Conservation (phyloP, 371 early-diverging fungal genomes). For the Coemansia sp. region DNA sequence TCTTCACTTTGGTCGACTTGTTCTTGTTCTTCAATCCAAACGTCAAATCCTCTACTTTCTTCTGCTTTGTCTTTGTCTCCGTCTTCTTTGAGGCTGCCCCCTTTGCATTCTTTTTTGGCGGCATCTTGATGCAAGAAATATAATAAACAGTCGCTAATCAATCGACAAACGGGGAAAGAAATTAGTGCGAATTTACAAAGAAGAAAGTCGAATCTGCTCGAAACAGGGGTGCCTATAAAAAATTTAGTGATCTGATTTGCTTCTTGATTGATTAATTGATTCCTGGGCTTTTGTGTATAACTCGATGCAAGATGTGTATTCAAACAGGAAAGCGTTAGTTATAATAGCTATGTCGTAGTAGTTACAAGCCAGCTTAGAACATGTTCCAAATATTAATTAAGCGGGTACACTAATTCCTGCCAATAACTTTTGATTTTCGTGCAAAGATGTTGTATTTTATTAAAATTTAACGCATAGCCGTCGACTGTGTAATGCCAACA, state of each 20-base stretch:
- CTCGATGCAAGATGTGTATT: slow-evolving; percentile 7
- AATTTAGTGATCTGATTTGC: neutral
- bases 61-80: slow-evolving; percentile 71
- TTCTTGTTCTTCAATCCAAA: slow-evolving; percentile 98
- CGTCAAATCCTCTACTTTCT: slow-evolving; percentile 94
- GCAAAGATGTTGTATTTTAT: too few species aligned
- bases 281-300: neutral
- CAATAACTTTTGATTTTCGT: too few species aligned
- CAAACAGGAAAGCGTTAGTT: too few species aligned
- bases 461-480: too few species aligned
- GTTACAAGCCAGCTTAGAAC: too few species aligned
- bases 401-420: too few species aligned
- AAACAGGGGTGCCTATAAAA: neutral
- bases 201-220: neutral
- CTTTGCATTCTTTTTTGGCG: slow-evolving; percentile 67
- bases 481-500: too few species aligned
- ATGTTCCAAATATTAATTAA: too few species aligned
- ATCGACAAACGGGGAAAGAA: neutral
- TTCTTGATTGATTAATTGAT: neutral
- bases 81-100: slow-evolving; percentile 56
- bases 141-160: neutral
- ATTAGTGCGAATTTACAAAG: neutral
- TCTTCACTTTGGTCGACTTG: slow-evolving; percentile 81
- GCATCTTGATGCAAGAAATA: slow-evolving; percentile 57
- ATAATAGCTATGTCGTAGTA: too few species aligned